Evolutionary conservation across 192 early-diverging fungal species (phyloP).

Genomic region (Coemansia sp.): DNA sequence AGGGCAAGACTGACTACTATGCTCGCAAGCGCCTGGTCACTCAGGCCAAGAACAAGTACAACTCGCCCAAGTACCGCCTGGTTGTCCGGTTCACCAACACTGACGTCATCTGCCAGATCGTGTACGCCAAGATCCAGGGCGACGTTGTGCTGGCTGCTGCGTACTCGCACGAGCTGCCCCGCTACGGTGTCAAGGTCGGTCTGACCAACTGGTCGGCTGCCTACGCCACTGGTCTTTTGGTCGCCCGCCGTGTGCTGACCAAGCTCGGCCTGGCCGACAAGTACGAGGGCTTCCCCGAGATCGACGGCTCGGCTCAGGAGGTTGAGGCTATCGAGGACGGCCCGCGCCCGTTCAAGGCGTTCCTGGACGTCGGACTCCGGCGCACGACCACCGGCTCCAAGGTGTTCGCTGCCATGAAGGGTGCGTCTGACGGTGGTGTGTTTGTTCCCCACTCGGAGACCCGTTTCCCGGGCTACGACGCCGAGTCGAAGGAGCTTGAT

Average conservation of each 20-base stretch:
- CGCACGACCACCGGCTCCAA: constrained; percentile 97
- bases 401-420: constrained; percentile 97
- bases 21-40: constrained; percentile 97
- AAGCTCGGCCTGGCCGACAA: constrained; percentile 94
- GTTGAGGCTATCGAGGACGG: constrained; percentile 89
- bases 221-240: constrained; percentile 96
- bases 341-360: constrained; percentile 96
- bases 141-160: constrained; percentile 94
- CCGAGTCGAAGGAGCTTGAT: constrained; percentile 83
- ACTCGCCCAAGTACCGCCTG: constrained; percentile 99
- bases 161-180: constrained; percentile 95
- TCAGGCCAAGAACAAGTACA: constrained; percentile 99
- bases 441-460: constrained; percentile 93
- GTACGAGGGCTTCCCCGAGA: constrained; percentile 92
- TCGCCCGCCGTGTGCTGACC: constrained; percentile 91
- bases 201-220: constrained; percentile 99
- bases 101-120: constrained; percentile 94
- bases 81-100: constrained; percentile 99
- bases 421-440: constrained; percentile 98
- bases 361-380: constrained; percentile 95
- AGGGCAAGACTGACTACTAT: constrained; percentile 99
- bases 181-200: constrained; percentile 95
- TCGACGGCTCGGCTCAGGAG: constrained; percentile 84
- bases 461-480: constrained; percentile 97
- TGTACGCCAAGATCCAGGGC: constrained; percentile 98